Evolutionary conservation across 192 early-diverging fungal species (phyloP), one percentile per base, ranked within the genome.

Genomic region (Backusella psychrophila): DNA sequence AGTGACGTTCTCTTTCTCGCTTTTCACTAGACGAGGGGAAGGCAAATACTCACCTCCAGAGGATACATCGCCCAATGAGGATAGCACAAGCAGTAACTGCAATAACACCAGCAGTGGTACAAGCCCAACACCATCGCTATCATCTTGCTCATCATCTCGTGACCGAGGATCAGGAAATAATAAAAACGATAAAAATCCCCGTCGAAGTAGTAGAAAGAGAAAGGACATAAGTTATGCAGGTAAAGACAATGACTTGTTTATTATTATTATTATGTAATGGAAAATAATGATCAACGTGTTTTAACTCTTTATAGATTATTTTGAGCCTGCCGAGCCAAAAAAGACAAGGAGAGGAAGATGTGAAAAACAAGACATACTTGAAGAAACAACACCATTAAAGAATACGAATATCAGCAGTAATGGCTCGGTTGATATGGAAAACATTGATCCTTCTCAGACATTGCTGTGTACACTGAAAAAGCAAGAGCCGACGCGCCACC

Each of bases 181-280:
- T 21, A 49, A n/a, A n/a, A 49, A 21, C 17, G 46, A 17, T 17
- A 6, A 15, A 49, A 49, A 49, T 7, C 46, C 38, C 29, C 65
- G 75, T 21, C 52, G 68, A 76, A 76, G 75, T 63, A 15, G 68
- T 17, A 44, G 75, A 23, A 76, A 76, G 23, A 44, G 75, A 63
- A 76, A 76, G 31, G 49, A 49, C 15, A 56, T 68, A 1, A 63
- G 31, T 14, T 76, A 76, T 71, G 41, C 52, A 70, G 75, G 75
- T 76, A 41, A 63, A 15, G 15, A 71, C 14, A 69, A n/a, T 21
- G 21, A 5, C 35, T 35, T 11, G 9, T 2, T 21, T n/a, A 17
- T 35, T n/a, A n/a, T 11, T 35, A 4, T 21, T 56, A 33, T 33
- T 33, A 33, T 14, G 4, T 44, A 44, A 17, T 17, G 17, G 4